Conservation (phyloP, 352 stramenopile species). For the Lagenidium giganteum region DNA sequence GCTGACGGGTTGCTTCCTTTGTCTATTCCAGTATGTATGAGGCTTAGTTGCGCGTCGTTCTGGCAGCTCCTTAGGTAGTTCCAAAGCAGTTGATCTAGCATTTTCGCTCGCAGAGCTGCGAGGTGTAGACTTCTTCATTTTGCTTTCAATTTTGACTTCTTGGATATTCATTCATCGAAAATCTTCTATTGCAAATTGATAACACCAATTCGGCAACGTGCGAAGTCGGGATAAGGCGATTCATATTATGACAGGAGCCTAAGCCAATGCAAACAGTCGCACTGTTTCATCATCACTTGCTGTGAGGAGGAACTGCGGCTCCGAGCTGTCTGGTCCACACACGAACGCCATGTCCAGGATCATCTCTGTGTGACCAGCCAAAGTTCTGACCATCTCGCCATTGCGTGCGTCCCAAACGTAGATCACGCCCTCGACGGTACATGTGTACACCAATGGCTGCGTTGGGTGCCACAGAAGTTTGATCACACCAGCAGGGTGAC, state of each 20-base stretch:
- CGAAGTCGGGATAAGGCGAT: no score
- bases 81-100: no score
- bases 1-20: conserved; percentile 3
- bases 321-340: conserved; percentile 27
- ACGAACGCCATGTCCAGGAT: conserved; percentile 88
- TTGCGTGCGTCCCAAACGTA: conserved; percentile 90
- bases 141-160: no score
- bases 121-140: no score
- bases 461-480: conserved; percentile 89
- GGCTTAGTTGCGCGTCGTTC: no score
- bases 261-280: conserved; percentile 73
- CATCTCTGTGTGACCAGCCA: conserved; percentile 90
- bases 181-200: no score
- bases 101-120: no score
- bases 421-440: conserved; percentile 85
- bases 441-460: conserved; percentile 82
- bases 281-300: conserved; percentile 79
- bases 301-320: conserved; percentile 61
- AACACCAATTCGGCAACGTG: no score
- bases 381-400: conserved; percentile 64
- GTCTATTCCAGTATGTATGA: conserved; percentile 74
- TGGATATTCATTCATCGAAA: no score
- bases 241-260: no score
- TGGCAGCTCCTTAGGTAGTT: no score
- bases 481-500: conserved; percentile 86